Percentiles rank a stretch among this genome's conserved stretches.
Evolutionary conservation across 192 early-diverging fungal genomes (phyloP).

Genomic region (Funneliformis geosporum): DNA sequence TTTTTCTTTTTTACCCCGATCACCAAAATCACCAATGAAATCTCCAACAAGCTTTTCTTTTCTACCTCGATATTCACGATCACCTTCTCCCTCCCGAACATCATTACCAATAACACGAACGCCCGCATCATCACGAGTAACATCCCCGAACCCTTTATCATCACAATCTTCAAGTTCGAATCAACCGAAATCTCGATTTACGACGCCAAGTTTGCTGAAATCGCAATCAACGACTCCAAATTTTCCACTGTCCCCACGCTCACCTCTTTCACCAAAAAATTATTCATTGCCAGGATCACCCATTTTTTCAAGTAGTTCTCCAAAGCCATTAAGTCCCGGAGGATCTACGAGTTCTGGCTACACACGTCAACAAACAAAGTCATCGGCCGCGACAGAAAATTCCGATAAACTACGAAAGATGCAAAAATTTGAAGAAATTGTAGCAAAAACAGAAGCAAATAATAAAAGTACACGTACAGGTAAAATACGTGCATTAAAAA

Average conservation of each 20-base stretch:
- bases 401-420: not conserved
- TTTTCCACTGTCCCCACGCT: not conserved
- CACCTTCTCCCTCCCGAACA: not conserved
- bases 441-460: not conserved
- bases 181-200: too few relatives aligned
- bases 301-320: not conserved
- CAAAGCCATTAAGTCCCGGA: not conserved
- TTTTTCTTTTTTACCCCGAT: not conserved
- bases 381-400: not conserved
- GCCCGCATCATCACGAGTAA: not conserved
- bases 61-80: not conserved
- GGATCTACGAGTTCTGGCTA: not conserved
- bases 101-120: not conserved
- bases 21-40: not conserved
- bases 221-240: not conserved
- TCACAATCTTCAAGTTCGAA: not conserved
- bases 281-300: constrained; percentile 4
- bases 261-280: not conserved
- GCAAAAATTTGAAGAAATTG: not conserved
- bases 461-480: not conserved
- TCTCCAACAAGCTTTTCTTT: not conserved
- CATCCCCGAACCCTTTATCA: not conserved
- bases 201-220: not conserved
- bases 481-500: constrained; percentile 11
- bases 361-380: not conserved